Evolutionary conservation across 371 early-diverging fungal genomes (phyloP), one percentile per base, ranked within the genome.

Genomic region (Encephalitozoon hellem): DNA sequence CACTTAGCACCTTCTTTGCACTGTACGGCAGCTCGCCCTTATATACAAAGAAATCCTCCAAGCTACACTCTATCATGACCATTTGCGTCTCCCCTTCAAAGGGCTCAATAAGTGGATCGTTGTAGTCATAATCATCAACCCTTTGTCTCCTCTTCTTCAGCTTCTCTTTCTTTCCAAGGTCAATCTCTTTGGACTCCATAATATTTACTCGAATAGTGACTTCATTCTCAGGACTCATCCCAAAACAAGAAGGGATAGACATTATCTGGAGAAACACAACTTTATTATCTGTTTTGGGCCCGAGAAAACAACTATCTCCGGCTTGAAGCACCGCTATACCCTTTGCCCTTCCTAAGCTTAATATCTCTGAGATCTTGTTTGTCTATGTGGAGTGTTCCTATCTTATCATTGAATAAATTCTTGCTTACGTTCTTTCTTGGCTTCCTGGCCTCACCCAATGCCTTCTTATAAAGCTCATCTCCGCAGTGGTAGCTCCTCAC

Each of bases 41-140:
- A 64, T 77, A 83, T 26, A 83, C 72, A 72, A 83, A 83, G 71
- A 83, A 83, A 53, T 83, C 77, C 25, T 69, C 65, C 1, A 83
- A n/a, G 1, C 69, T 72, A 38, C 76, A 73, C 30, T 83, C 83
- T 26, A 83, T 45, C 12, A 80, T 73, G 28, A 83, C 83, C 15
- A 43, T 30, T n/a, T 75, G 69, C 26, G 30, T 25, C 64, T 83
- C 83, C 11, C 79, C 80, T 43, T 83, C 83, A 53, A 80, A 71
- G 4, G 69, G 28, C 38, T 83, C 83, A 38, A 83, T 74, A 38
- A 83, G 79, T 11, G 65, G 53, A 65, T 83, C 83, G 18, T 70
- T 67, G 30, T 78, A 80, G 65, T 83, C 83, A 55, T 80, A 80
- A 1, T 80, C 81, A 26, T 83, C 83, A 2, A 69, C 12, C 4